Percentiles rank a stretch among this genome's conserved stretches.
Conservation (phyloP, 108 stramenopile genomes). For the Bacterosira constricta region DNA sequence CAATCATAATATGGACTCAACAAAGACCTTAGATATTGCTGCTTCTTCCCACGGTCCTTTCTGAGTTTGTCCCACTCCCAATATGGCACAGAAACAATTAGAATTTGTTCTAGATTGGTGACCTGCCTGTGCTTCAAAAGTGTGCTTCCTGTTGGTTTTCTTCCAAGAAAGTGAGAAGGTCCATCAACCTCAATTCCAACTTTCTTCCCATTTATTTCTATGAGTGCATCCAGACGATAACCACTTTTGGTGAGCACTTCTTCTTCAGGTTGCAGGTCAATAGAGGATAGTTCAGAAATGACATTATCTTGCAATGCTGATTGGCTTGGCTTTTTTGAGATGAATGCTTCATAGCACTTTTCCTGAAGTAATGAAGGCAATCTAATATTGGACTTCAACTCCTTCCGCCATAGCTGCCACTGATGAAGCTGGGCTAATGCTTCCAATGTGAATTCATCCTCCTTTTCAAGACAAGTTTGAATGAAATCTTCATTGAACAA, state of each 20-base stretch:
- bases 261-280: constrained; percentile 9
- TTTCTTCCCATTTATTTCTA: constrained; percentile 2
- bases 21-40: constrained; percentile 4
- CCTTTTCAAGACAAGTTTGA: neutral
- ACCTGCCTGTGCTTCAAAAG: neutral
- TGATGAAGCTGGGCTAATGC: neutral
- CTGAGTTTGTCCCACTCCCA: constrained; percentile 10
- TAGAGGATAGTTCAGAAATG: neutral
- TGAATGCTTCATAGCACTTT: constrained; percentile 1
- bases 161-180: constrained; percentile 15
- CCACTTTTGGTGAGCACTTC: constrained; percentile 5
- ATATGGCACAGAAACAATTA: constrained; percentile 3
- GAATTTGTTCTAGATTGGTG: neutral
- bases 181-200: constrained; percentile 19
- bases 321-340: neutral
- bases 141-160: neutral
- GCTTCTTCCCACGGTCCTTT: constrained; percentile 10
- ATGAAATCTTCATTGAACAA: neutral
- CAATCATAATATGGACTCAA: too few relatives aligned
- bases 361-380: neutral
- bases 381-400: neutral
- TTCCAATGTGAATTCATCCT: neutral
- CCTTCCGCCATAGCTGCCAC: neutral
- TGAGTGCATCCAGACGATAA: neutral
- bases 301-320: constrained; percentile 5